Conservation (phyloP, 2,329 filamentous ascomycete genomes). For the Alternaria arborescens region DNA sequence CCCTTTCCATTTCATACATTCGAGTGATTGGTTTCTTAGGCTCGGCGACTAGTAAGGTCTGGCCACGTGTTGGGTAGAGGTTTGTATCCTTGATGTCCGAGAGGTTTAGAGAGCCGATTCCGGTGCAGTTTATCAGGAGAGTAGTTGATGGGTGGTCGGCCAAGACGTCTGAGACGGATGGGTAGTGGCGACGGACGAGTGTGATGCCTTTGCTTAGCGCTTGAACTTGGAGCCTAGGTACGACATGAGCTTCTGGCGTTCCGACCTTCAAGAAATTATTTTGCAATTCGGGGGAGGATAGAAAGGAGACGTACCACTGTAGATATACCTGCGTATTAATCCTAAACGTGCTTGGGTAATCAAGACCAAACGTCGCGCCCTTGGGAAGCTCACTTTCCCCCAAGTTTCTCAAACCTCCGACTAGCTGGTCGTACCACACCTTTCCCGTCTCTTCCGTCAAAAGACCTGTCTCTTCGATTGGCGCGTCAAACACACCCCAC, state of each 20-base stretch:
- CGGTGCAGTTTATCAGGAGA: slow-evolving; percentile 85
- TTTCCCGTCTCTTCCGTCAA: slow-evolving; percentile 49
- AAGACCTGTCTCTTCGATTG: slow-evolving; percentile 45
- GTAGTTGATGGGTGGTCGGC: slow-evolving; percentile 68
- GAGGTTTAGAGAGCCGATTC: slow-evolving; percentile 76
- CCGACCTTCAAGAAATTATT: neutral
- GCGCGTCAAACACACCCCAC: slow-evolving; percentile 41
- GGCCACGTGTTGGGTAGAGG: slow-evolving; percentile 78
- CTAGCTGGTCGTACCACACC: slow-evolving; percentile 55
- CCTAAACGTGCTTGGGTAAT: slow-evolving; percentile 49
- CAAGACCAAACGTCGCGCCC: slow-evolving; percentile 50
- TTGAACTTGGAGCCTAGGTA: slow-evolving; percentile 60
- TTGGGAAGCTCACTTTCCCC: slow-evolving; percentile 41
- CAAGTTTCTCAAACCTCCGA: slow-evolving; percentile 48
- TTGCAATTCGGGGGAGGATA: neutral
- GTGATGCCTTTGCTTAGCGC: slow-evolving; percentile 76
- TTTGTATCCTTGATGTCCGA: slow-evolving; percentile 82
- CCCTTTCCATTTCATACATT: slow-evolving; percentile 47
- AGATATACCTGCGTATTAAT: slow-evolving; percentile 52
- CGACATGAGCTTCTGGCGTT: neutral
- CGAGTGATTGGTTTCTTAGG: slow-evolving; percentile 49
- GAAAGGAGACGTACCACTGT: slow-evolving; percentile 39
- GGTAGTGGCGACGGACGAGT: slow-evolving; percentile 54
- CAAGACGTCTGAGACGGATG: slow-evolving; percentile 75
- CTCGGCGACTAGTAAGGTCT: slow-evolving; percentile 77